phyloP scores from a whole-genome alignment of 2,329 filamentous ascomycete species.

The Dactylellina sp. region DNA sequence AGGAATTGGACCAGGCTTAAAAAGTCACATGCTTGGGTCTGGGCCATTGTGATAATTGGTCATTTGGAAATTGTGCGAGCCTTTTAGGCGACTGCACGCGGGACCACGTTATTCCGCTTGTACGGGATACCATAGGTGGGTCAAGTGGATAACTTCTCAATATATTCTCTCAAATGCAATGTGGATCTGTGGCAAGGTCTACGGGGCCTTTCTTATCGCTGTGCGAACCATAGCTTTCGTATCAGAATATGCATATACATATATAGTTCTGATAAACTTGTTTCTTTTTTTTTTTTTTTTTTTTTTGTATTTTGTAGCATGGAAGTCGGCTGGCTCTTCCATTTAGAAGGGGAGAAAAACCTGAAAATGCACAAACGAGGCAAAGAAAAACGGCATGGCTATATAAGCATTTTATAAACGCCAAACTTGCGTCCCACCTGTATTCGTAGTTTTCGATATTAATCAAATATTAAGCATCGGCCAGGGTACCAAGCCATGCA shows the following conservation, averaged over 20 bases:
- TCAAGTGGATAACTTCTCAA: slow-evolving; percentile 9
- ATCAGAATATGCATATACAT: slow-evolving; percentile 35
- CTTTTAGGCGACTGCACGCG: not conserved
- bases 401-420: too few species aligned
- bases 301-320: too few species aligned
- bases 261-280: not conserved
- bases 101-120: not conserved
- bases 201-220: slow-evolving; percentile 36
- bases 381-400: too few species aligned
- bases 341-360: too few species aligned
- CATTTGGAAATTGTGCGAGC: too few species aligned
- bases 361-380: too few species aligned
- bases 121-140: not conserved
- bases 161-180: not conserved
- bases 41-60: too few species aligned
- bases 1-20: too few species aligned
- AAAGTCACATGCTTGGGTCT: too few species aligned
- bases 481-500: not conserved
- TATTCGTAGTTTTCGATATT: not conserved
- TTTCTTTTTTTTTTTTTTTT: too few species aligned
- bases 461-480: slow-evolving; percentile 15
- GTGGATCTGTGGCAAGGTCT: slow-evolving; percentile 12
- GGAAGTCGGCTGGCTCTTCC: too few species aligned
- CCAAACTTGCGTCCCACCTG: not conserved
- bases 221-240: slow-evolving; percentile 9